These are phyloP conservation scores for Suillus luteus DNA, from an alignment of 768 basidiomycete species.

Conservation along the genomic window DNA sequence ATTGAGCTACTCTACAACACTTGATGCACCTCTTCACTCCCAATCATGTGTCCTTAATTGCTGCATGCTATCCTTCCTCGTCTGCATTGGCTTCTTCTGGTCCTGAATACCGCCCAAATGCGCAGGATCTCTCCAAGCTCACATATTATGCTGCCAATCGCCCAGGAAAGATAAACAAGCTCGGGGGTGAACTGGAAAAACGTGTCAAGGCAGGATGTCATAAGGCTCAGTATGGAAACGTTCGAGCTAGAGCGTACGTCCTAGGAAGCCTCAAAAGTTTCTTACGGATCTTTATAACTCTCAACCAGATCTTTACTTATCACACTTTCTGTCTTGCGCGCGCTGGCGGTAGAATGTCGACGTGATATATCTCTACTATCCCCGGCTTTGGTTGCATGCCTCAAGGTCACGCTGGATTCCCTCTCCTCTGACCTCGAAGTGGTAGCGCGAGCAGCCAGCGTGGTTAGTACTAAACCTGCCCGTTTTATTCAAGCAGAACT, in stretches of 20 bases:
- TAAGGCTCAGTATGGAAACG: slow-evolving; percentile 72
- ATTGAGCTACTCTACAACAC: neutral
- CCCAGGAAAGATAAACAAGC: slow-evolving; percentile 77
- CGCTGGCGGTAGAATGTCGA: slow-evolving; percentile 85
- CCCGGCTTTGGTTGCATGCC: slow-evolving; percentile 63
- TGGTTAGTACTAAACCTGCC: slow-evolving; percentile 53
- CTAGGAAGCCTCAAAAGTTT: slow-evolving; percentile 9
- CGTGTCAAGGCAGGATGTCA: slow-evolving; percentile 61
- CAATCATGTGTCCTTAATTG: slow-evolving; percentile 81
- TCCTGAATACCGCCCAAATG: slow-evolving; percentile 77
- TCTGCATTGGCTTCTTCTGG: slow-evolving; percentile 73
- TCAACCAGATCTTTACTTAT: slow-evolving; percentile 69
- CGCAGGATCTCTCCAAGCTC: slow-evolving; percentile 81
- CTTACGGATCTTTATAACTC: slow-evolving; percentile 2
- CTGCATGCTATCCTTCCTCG: slow-evolving; percentile 83
- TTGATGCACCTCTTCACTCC: slow-evolving; percentile 78
- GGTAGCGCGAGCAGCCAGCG: slow-evolving; percentile 72
- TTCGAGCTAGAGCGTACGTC: slow-evolving; percentile 77
- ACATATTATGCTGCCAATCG: slow-evolving; percentile 87
- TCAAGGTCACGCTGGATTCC: slow-evolving; percentile 56
- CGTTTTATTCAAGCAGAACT: neutral
- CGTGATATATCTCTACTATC: slow-evolving; percentile 79
- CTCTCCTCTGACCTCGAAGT: slow-evolving; percentile 73
- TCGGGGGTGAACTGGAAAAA: slow-evolving; percentile 78
- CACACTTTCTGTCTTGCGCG: slow-evolving; percentile 78